A percentile compares a stretch with the other conserved stretches of the same genome.
Evolutionary conservation across 257 asterid species (phyloP).

Genomic region (Buddleja alternifolia): DNA sequence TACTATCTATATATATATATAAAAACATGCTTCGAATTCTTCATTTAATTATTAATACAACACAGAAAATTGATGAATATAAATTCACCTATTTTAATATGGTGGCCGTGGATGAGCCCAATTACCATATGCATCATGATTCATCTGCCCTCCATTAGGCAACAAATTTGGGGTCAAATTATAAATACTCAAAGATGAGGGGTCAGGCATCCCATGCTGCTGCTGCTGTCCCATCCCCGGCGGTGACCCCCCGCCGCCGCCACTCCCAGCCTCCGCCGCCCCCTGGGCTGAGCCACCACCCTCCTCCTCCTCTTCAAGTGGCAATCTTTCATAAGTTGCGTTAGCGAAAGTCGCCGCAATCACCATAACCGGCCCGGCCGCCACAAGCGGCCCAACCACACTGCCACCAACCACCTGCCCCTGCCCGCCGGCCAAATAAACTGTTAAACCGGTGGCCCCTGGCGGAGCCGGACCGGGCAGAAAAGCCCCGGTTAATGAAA

Average conservation of each 20-base stretch:
- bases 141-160: constrained; percentile 57
- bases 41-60: background rate
- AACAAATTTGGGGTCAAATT: constrained; percentile 52
- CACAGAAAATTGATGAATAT: background rate
- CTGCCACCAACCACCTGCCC: constrained; percentile 78
- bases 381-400: constrained; percentile 67
- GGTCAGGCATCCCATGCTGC: constrained; percentile 43
- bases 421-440: constrained; percentile 63
- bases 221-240: constrained; percentile 33
- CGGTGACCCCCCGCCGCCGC: constrained; percentile 35
- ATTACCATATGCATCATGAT: constrained; percentile 59
- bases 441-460: constrained; percentile 62
- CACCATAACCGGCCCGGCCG: constrained; percentile 65
- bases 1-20: background rate
- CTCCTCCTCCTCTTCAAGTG: constrained; percentile 50
- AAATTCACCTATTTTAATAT: constrained; percentile 31
- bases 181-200: constrained; percentile 44
- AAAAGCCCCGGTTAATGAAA: constrained; percentile 60
- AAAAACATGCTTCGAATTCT: background rate
- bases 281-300: constrained; percentile 20
- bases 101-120: constrained; percentile 55
- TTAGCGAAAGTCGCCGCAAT: constrained; percentile 67
- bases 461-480: constrained; percentile 67
- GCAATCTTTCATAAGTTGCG: constrained; percentile 69
- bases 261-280: background rate